Conservation (phyloP, 2,329 filamentous ascomycete genomes). For the Myriangium duriaei region DNA sequence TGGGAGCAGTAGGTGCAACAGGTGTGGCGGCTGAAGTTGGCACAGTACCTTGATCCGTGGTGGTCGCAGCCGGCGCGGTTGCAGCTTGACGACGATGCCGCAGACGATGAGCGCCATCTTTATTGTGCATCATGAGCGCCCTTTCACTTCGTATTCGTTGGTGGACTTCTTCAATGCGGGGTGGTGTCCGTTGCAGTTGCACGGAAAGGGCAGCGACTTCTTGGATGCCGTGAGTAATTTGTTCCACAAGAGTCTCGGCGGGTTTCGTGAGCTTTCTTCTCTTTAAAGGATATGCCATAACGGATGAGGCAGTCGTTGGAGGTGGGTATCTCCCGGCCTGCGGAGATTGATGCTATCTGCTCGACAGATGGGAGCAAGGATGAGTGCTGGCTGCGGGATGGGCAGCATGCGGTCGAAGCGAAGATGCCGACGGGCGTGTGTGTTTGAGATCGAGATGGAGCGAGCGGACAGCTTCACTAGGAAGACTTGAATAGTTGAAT, state of each 20-base stretch:
- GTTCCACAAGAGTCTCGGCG: slow-evolving; percentile 2
- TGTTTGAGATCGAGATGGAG: not conserved
- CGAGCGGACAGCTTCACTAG: slow-evolving; percentile 8
- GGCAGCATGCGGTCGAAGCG: slow-evolving; percentile 2
- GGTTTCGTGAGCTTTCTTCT: slow-evolving; percentile 6
- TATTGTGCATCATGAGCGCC: slow-evolving; percentile 5
- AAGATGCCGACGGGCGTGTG: not conserved
- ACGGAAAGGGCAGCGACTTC: slow-evolving; percentile 6
- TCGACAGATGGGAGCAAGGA: not conserved
- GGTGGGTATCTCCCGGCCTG: not conserved
- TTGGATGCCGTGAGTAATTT: slow-evolving; percentile 4
- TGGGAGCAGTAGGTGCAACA: slow-evolving; percentile 22
- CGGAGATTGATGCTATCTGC: not conserved
- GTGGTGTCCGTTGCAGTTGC: slow-evolving; percentile 3
- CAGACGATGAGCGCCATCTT: slow-evolving; percentile 6
- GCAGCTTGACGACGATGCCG: slow-evolving; percentile 6
- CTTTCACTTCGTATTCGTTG: slow-evolving; percentile 4
- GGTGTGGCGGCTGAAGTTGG: slow-evolving; percentile 15
- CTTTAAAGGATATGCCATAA: slow-evolving; percentile 9
- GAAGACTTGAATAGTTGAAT: no score
- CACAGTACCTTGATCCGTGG: slow-evolving; percentile 13
- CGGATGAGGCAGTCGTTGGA: no score
- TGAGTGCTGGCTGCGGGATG: not conserved
- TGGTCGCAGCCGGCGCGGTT: slow-evolving; percentile 2
- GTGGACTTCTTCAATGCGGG: slow-evolving; percentile 6